Percentiles rank a stretch among this genome's conserved stretches.
phyloP scores from a whole-genome alignment of 495 filamentous ascomycete species.

The Penicillium riverlandense region DNA sequence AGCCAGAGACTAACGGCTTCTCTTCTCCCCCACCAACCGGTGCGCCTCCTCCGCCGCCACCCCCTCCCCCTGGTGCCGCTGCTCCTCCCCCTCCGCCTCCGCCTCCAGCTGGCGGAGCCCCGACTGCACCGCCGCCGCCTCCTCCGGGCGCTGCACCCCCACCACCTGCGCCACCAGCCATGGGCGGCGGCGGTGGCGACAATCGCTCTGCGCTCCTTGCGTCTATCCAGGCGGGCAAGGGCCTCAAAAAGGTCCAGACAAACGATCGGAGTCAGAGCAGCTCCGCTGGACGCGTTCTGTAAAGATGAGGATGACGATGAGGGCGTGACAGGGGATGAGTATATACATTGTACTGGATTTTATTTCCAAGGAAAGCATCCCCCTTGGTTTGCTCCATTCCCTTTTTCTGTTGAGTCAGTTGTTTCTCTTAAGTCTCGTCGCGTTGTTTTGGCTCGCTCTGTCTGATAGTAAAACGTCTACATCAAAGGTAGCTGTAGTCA shows the following conservation, averaged over 20 bases:
- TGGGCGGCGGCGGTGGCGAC: conserved; percentile 38
- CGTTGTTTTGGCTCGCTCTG: too few relatives aligned
- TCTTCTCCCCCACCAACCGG: conserved; percentile 22
- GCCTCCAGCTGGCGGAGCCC: conserved; percentile 21
- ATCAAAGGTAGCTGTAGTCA: too few relatives aligned
- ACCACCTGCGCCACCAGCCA: conserved; percentile 49
- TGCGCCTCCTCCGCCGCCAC: conserved; percentile 36
- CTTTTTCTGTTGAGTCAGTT: too few relatives aligned
- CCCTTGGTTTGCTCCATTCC: too few relatives aligned
- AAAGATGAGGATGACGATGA: not conserved
- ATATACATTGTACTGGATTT: conserved; percentile 14
- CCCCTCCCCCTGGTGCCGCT: conserved; percentile 32
- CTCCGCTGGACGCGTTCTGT: conserved; percentile 65
- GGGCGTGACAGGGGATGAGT: not conserved
- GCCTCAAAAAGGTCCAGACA: conserved; percentile 74
- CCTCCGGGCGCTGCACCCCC: conserved; percentile 32
- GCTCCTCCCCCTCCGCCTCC: conserved; percentile 19
- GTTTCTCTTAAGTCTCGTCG: too few relatives aligned
- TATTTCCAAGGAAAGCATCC: too few relatives aligned
- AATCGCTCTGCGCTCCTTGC: conserved; percentile 60
- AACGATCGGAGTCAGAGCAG: conserved; percentile 70
- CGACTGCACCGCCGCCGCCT: conserved; percentile 25
- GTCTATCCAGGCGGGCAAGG: conserved; percentile 71
- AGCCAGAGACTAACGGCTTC: conserved; percentile 24
- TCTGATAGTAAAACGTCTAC: too few relatives aligned